Percentiles rank a stretch among this genome's conserved stretches.
phyloP scores from a whole-genome alignment of 148 eudicot species.

The Camellia sinensis region DNA sequence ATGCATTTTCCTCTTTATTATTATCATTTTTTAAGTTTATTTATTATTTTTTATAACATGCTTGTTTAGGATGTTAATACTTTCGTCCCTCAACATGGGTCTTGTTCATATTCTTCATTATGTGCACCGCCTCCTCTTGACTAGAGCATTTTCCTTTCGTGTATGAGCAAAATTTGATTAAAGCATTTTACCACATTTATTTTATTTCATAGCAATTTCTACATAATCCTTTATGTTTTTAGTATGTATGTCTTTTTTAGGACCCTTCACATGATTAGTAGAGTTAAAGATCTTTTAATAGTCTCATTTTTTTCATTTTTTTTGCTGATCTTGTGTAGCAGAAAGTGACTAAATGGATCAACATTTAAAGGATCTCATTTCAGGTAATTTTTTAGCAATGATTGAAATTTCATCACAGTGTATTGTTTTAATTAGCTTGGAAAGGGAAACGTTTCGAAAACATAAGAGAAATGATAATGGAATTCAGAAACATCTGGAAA shows the following conservation, averaged over 20 bases:
- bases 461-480: no score
- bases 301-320: background rate
- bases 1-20: no score
- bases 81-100: background rate
- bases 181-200: background rate
- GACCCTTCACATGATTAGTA: background rate
- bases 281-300: background rate
- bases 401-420: no score
- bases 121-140: background rate
- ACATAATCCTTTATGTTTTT: background rate
- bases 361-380: constrained; percentile 23
- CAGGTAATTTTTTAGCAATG: constrained; percentile 23
- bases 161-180: background rate
- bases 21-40: no score
- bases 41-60: background rate
- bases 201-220: constrained; percentile 6
- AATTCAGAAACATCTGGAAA: no score
- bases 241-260: background rate
- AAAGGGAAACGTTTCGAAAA: no score
- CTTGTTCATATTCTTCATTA: background rate
- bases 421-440: no score
- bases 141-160: background rate
- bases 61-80: background rate
- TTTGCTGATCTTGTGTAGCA: constrained; percentile 15
- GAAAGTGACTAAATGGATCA: constrained; percentile 41